Evolutionary conservation across 768 basidiomycete species (phyloP), one percentile per base, ranked within the genome.

Genomic region (Rhizopogon vesiculosus): DNA sequence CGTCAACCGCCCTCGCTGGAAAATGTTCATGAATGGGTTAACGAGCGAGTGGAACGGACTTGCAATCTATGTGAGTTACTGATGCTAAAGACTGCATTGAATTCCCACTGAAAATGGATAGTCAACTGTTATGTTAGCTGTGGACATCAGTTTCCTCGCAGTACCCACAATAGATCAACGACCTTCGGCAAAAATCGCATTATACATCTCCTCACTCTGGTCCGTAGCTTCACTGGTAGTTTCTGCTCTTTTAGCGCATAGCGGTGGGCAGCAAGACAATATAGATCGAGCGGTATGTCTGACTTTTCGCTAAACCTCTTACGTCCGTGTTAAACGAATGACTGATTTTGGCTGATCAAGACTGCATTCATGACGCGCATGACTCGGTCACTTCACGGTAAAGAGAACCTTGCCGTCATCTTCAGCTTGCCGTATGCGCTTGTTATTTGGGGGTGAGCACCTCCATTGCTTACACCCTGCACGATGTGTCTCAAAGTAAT

Each of bases 351-450:
- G 44, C 39, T 51, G 10, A 31, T 39, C 28, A 29, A 18, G 33
- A 25, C 53, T 10, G 33, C 33, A 22, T 33, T 50, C 46, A 55
- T 48, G 51, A 15, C 52, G 28, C 61, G 59, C 9, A 61, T 55
- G 44, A 62, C 61, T 55, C n/a, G 53, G 46, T 5, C 57, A 45
- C 0, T 60, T 68, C 42, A 57, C 7, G 76, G 79, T 3, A 63
- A 76, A 10, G 77, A 80, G 54, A 72, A 69, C 1, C 68, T 81
- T 6, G 77, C 80, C 6, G 68, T 81, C 18, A 59, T 81, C 58
- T 79, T 78, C 59, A 76, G 76, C 54, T 57, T 82, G 31, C 80
- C 81, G 0, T 80, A 78, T 54, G 77, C 79, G 5, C 60, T 80
- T 19, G 67, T 82, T 29, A 76, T 81, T 67, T 81, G 79, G 79